Evolutionary conservation across 768 basidiomycete species (phyloP), one percentile per base, ranked within the genome.

Genomic region (Psilocybe cyanescens): DNA sequence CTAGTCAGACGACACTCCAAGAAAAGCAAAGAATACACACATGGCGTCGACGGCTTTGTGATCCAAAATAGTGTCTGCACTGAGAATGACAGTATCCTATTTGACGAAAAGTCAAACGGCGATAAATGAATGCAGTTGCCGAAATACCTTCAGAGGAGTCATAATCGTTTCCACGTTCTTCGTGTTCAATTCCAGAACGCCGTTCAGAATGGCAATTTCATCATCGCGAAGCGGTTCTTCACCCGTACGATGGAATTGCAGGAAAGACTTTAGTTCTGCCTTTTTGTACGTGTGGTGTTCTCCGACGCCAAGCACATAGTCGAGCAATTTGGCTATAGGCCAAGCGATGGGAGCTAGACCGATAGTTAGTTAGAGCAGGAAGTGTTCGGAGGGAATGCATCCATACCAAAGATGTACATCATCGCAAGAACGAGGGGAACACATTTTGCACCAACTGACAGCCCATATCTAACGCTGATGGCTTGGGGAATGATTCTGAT

Each of bases 21-120:
- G 11, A 44, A 11, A 58, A 39, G 12, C n/a, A n/a, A 47, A 60
- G 4, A 12, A 39, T 7, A 66, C 73, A 11, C 67, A 91, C 91
- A 94, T 84, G 49, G 79, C 79, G 70, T 96, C 94, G 16, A 99
- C 87, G 1, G 85, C 85, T 1, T 83, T 78, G 65, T 94, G 88
- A 72, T 97, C 90, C 48, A 98, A 76, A 24, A 95, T 81, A 1
- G 87, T 83, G 70, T 97, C 93, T 2, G 87, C 74, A 58, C 88
- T 85, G 2, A 99, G 80, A 0, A 91, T 90, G 31, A 96, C 86
- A 2, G 91, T 91, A 70, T 97, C 95, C 87, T 94, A 59, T 14
- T 53, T 35, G 44, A 33, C 14, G 44, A 45, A 11, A 44, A 81
- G 49, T 73, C 71, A 51, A 75, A 8, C 81, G 73, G 24, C 55